A percentile compares a stretch with the other conserved stretches of the same genome.
Conservation (phyloP, 495 filamentous ascomycete species). For the Penicillium alfredii region DNA sequence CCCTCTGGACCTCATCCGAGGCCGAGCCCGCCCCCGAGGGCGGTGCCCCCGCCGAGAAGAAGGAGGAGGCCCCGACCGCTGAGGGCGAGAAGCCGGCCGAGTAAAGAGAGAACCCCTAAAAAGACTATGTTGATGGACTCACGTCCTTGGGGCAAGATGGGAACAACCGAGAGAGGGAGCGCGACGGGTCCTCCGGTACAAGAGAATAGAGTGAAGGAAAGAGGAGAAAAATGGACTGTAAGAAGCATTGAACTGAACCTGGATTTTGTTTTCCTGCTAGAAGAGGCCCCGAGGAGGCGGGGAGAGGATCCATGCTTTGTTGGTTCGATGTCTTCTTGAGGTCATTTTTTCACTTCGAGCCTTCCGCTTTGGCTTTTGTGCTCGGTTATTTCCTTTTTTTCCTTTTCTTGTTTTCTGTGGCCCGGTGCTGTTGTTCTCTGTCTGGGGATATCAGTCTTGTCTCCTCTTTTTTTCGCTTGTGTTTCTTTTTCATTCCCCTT, state of each 20-base stretch:
- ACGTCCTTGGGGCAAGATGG: slow-evolving; percentile 29
- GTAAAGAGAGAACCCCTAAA: slow-evolving; percentile 38
- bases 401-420: slow-evolving; percentile 6
- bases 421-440: slow-evolving; percentile 9
- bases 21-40: slow-evolving; percentile 64
- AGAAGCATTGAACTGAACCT: slow-evolving; percentile 8
- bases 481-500: slow-evolving; percentile 20
- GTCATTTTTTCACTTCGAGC: slow-evolving; percentile 9
- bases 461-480: slow-evolving; percentile 13
- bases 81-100: slow-evolving; percentile 58
- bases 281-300: slow-evolving; percentile 10
- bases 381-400: slow-evolving; percentile 5
- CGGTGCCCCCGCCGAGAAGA: slow-evolving; percentile 55
- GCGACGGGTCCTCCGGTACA: slow-evolving; percentile 14
- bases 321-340: slow-evolving; percentile 2
- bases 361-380: slow-evolving; percentile 7
- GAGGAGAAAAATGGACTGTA: slow-evolving; percentile 2
- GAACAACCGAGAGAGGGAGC: slow-evolving; percentile 17
- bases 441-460: slow-evolving; percentile 8
- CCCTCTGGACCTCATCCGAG: slow-evolving; percentile 99
- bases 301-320: slow-evolving; percentile 1
- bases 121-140: slow-evolving; percentile 35
- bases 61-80: slow-evolving; percentile 50
- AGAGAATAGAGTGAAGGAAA: slow-evolving; percentile 10
- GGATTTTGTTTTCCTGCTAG: slow-evolving; percentile 5